Base-by-base conservation (phyloP, 495 filamentous ascomycete species). In the Penicillium soppii region DNA sequence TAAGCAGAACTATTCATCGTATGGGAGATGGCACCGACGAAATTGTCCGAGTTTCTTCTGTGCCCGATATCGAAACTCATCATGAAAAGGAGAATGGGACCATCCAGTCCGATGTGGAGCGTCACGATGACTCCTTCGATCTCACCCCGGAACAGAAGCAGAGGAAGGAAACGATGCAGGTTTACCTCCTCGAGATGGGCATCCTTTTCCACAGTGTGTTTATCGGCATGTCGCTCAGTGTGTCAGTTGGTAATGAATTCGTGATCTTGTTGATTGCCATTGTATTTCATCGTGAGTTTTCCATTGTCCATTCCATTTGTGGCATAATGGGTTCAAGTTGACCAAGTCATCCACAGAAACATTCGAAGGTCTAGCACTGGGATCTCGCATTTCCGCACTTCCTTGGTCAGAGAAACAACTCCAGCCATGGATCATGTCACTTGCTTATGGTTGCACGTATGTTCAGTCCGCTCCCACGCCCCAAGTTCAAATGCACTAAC, bases 151-250 rank as follows among this genome's bases (percentile, higher is more conserved):
- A 65, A 9, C 64, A 67, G 47, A 67, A 67, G 25, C 55, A 63
- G 35, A 60, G 56, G 17, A 69, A 69, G 25, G 67, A 59, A 23
- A 61, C 62, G 67, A 53, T 90, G 52, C 88, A 91, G 58, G 86
- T 85, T 40, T 69, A 87, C 23, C 73, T 91, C 10, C 77, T 91
- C 5, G 88, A 91, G 62, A 82, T 87, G 33, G 88, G 88, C n/a
- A 90, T 90, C 52, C 71, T 91, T 3, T 90, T 91, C 57, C 88
- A 91, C 68, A 85, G 81, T 58, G 76, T 91, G 22, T 91, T 91
- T 53, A 91, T 91, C 52, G 88, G 88, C 51, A 89, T 91, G 85
- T 86, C 88, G 1, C 71, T 91, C 17, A 86, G 82, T 12, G 87
- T 90, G 1, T 83, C 87, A 0, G 82, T 82, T 0, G 87, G 86